Evolutionary conservation across 768 basidiomycete species (phyloP).

Genomic region (Udeniomyces megalosporus): DNA sequence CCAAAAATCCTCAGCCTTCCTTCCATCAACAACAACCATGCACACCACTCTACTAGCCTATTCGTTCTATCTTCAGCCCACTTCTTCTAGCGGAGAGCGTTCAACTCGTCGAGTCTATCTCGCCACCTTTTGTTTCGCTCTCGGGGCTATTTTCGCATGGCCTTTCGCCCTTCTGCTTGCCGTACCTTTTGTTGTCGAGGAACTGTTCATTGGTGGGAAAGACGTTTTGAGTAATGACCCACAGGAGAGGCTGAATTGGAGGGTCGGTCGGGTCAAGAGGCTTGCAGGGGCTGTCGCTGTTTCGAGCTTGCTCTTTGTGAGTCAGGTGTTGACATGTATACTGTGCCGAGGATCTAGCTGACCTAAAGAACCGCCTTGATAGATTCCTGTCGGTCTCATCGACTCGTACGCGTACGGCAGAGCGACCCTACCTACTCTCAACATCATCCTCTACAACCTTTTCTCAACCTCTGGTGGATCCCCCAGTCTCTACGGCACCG

Average conservation of each 20-base stretch:
- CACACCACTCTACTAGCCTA: constrained; percentile 67
- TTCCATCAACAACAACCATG: constrained; percentile 93
- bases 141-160: constrained; percentile 85
- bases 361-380: background rate
- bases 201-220: constrained; percentile 55
- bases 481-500: constrained; percentile 85
- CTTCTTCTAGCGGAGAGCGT: constrained; percentile 37
- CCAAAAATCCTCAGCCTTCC: constrained; percentile 65
- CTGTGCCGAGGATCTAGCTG: background rate
- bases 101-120: constrained; percentile 43
- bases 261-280: constrained; percentile 2
- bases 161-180: constrained; percentile 81
- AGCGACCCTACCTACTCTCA: constrained; percentile 67
- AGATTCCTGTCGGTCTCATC: constrained; percentile 70
- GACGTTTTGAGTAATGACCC: constrained; percentile 16
- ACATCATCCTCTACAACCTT: constrained; percentile 84
- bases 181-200: constrained; percentile 77
- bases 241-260: background rate
- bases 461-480: constrained; percentile 60
- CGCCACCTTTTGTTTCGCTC: constrained; percentile 55
- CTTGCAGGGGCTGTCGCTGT: constrained; percentile 22
- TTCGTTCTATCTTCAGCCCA: constrained; percentile 37
- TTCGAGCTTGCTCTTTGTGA: constrained; percentile 49
- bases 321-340: constrained; percentile 25
- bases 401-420: constrained; percentile 79